Base-by-base conservation (phyloP, 352 stramenopile genomes). In the Globisporangium cystogenes region DNA sequence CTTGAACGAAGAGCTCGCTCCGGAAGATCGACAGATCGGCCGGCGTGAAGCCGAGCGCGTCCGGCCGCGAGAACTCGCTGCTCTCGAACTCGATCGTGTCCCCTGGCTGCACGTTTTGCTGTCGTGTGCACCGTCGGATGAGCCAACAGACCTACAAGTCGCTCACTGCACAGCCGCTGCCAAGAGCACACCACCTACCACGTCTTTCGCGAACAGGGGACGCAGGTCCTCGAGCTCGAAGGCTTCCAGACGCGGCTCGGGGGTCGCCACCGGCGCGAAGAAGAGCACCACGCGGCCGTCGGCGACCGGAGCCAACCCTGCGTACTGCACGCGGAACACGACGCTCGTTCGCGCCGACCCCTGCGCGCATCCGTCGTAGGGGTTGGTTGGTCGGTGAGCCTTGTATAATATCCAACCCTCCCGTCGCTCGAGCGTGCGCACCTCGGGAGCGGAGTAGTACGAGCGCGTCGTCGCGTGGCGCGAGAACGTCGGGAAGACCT, bases 391-490 rank as follows among this genome's bases (percentile, higher is more conserved):
- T n/a, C n/a, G n/a, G n/a, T n/a, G n/a, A n/a, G n/a, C n/a, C n/a
- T n/a, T n/a, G n/a, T n/a, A n/a, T n/a, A n/a, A n/a, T n/a, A n/a
- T n/a, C n/a, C n/a, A n/a, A n/a, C n/a, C n/a, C n/a, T n/a, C n/a
- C n/a, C n/a, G n/a, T n/a, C 11, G 24, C 16, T 12, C 8, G n/a
- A 35, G n/a, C 16, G 33, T 15, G 42, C 36, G 36, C 27, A 86
- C 77, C 67, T 90, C 76, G 7, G 74, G 74, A 53, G 74, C 76
- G 39, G 67, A 74, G 66, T 84, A 90, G 62, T 90, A 90, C 23
- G 29, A 70, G 60, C 68, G 63, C 15, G 57, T 16, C 3, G 51
- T 50, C 7, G 53, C 52, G 51, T 86, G 70, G 37, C 74, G 67
- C 20, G 53, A 73, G 60, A 83, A 89, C 54, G 74, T 40, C 21